These are phyloP conservation scores for Xylaria sp. DNA, from an alignment of 2,329 filamentous ascomycete species.

Conservation along the genomic window DNA sequence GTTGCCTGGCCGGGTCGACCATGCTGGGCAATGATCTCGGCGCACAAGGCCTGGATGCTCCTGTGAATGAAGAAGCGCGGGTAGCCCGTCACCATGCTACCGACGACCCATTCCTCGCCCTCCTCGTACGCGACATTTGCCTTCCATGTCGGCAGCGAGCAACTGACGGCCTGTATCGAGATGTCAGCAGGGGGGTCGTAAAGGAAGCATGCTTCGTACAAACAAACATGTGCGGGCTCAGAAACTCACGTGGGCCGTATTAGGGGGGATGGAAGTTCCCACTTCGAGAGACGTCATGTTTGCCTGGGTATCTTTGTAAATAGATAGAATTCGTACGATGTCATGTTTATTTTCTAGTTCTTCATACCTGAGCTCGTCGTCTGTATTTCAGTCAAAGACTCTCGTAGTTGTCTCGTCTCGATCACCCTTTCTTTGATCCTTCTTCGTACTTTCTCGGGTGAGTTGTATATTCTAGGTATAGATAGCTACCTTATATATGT, in stretches of 20 bases:
- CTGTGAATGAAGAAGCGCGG: constrained; percentile 94
- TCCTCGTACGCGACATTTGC: constrained; percentile 93
- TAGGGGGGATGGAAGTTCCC: constrained; percentile 69
- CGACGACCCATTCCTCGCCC: constrained; percentile 78
- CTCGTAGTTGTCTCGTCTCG: neutral
- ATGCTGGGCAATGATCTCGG: constrained; percentile 59
- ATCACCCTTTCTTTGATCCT: neutral
- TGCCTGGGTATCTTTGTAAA: neutral
- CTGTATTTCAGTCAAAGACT: neutral
- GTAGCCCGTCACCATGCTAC: constrained; percentile 83
- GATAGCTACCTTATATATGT: neutral
- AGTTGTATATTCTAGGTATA: neutral
- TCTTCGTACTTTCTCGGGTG: no score
- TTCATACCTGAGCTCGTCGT: neutral
- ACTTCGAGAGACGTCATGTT: constrained; percentile 48
- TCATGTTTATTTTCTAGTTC: no score
- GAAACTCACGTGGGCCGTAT: constrained; percentile 68
- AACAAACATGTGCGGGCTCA: neutral
- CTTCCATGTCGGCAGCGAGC: constrained; percentile 89
- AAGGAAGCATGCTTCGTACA: neutral
- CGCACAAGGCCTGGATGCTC: constrained; percentile 67
- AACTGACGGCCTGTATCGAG: constrained; percentile 75
- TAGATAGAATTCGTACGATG: no score
- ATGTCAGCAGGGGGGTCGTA: neutral
- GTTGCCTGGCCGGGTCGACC: constrained; percentile 60